Conservation (phyloP, 257 asterid genomes). For the Marsdenia floribunda region DNA sequence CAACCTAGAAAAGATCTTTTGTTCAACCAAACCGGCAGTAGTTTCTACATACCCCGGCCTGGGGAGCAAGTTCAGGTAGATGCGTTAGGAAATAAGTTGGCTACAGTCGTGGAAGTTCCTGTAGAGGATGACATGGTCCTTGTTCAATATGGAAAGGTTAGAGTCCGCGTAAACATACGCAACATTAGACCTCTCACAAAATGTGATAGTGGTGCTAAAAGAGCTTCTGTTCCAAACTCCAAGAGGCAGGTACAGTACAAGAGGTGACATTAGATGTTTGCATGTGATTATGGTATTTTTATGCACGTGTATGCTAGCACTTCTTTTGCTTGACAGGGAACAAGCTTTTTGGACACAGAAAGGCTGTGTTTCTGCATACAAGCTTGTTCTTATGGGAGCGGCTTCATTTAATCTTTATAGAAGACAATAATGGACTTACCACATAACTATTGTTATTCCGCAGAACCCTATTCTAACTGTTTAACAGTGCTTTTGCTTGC, state of each 20-base stretch:
- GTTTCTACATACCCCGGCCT: constrained; percentile 42
- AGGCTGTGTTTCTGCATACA: neutral
- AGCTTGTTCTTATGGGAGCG: neutral
- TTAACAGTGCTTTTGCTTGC: neutral
- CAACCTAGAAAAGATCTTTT: constrained; percentile 36
- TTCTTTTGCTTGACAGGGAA: neutral
- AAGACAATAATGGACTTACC: neutral
- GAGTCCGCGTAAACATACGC: constrained; percentile 44
- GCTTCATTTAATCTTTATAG: neutral
- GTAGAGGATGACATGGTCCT: constrained; percentile 68
- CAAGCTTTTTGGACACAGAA: neutral
- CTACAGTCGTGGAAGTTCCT: constrained; percentile 77
- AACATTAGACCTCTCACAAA: constrained; percentile 38
- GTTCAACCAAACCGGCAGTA: constrained; percentile 26
- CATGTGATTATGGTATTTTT: neutral
- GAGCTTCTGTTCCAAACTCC: constrained; percentile 30
- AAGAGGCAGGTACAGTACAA: constrained; percentile 55
- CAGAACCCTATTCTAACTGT: neutral
- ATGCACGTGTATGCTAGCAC: neutral
- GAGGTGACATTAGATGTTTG: neutral
- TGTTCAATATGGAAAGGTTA: constrained; percentile 80
- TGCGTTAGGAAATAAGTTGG: constrained; percentile 68
- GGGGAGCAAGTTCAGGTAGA: constrained; percentile 67
- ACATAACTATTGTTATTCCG: neutral
- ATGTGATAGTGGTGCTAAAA: constrained; percentile 25